Conservation (phyloP, 129 eudicot species). For the Artemisia annua region DNA sequence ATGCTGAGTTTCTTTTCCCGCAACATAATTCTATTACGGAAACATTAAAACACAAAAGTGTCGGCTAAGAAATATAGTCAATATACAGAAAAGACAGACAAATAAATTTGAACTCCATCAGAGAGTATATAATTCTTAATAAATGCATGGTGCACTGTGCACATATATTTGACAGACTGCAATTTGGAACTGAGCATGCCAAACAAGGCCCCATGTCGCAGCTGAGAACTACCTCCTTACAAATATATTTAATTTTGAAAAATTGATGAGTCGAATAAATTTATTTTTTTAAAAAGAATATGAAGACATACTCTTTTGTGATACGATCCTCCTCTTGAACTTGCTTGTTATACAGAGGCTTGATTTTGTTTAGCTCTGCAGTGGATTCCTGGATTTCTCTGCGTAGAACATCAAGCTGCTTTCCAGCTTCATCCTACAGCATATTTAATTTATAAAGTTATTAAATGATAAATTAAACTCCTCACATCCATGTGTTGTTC, state of each 20-base stretch:
- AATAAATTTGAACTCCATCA: neutral
- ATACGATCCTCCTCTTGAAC: conserved; percentile 71
- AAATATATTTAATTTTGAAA: no score
- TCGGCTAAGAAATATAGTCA: neutral
- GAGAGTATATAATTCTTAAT: neutral
- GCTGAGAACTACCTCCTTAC: no score
- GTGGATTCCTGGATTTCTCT: conserved; percentile 73
- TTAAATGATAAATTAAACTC: conserved; percentile 8
- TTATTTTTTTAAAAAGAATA: neutral
- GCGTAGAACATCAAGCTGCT: conserved; percentile 73
- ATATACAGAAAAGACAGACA: neutral
- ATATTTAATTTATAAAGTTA: neutral
- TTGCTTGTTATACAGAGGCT: conserved; percentile 60
- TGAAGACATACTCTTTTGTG: conserved; percentile 62
- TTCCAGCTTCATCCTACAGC: conserved; percentile 78
- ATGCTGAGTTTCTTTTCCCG: conserved; percentile 96
- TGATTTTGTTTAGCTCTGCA: conserved; percentile 62
- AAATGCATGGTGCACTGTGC: neutral
- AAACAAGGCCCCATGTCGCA: no score
- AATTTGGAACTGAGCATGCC: no score
- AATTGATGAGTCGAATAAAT: no score
- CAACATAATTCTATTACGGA: conserved; percentile 69
- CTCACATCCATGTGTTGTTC: neutral
- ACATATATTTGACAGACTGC: no score
- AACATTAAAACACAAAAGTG: conserved; percentile 12